Evolutionary conservation across 2,329 filamentous ascomycete genomes (phyloP).

Genomic region (Colletotrichum phormii): DNA sequence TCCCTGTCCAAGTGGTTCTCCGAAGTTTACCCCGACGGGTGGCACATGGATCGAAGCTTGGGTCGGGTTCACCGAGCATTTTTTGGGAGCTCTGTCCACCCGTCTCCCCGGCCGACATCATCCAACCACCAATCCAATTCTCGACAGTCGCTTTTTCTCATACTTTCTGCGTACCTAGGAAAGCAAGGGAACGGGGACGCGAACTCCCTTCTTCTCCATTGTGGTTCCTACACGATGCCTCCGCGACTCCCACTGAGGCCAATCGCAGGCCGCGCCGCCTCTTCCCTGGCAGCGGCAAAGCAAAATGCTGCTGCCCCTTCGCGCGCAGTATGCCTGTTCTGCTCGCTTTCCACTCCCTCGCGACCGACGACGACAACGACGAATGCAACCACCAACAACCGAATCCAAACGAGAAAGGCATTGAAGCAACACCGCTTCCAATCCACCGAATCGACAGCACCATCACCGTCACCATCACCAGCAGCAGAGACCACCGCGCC

Average conservation of each 20-base stretch:
- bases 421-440: slow-evolving; percentile 22
- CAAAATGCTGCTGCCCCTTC: slow-evolving; percentile 24
- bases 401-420: neutral
- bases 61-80: slow-evolving; percentile 5
- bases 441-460: slow-evolving; percentile 15
- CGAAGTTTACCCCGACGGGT: slow-evolving; percentile 30
- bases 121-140: neutral
- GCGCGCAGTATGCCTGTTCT: slow-evolving; percentile 36
- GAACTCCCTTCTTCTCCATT: neutral
- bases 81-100: slow-evolving; percentile 33
- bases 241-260: slow-evolving; percentile 45
- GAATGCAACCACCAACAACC: neutral
- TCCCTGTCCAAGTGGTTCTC: neutral
- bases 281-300: slow-evolving; percentile 27
- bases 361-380: neutral
- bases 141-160: neutral
- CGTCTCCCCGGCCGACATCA: neutral
- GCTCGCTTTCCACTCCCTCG: slow-evolving; percentile 32
- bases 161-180: neutral
- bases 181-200: neutral
- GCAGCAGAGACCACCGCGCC: slow-evolving; percentile 3
- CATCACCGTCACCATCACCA: neutral
- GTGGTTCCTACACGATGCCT: slow-evolving; percentile 39
- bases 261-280: slow-evolving; percentile 38
- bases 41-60: slow-evolving; percentile 18